Percentiles rank a stretch among this genome's conserved stretches.
These are phyloP conservation scores for Citrus glauca DNA, from an alignment of 345 rosid species.

Conservation along the genomic window DNA sequence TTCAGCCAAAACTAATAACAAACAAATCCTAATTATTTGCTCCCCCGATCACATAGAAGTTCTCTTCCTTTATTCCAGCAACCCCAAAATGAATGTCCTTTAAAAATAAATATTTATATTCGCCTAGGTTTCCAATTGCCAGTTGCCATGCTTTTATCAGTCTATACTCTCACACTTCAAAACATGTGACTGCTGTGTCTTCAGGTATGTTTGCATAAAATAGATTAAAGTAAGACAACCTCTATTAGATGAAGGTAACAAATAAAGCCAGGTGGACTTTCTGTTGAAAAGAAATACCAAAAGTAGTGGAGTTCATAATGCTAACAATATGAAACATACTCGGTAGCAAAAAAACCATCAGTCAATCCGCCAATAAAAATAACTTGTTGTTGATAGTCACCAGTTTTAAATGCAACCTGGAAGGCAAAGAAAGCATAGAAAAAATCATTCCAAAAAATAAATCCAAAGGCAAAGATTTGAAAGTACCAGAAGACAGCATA, in stretches of 20 bases:
- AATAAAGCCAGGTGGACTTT: background rate
- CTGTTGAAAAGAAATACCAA: background rate
- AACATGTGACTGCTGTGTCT: background rate
- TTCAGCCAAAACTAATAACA: background rate
- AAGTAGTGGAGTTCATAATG: background rate
- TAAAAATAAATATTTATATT: background rate
- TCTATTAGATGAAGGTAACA: background rate
- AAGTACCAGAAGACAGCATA: background rate
- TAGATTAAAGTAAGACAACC: background rate
- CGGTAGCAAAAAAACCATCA: slow-evolving; percentile 84
- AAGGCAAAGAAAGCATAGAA: slow-evolving; percentile 11
- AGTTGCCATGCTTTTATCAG: background rate
- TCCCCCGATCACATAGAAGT: background rate
- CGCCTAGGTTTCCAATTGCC: background rate
- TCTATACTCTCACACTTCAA: background rate
- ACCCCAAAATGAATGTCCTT: slow-evolving; percentile 1
- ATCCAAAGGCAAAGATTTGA: background rate
- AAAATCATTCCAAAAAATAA: background rate
- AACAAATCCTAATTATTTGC: background rate
- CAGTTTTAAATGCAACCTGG: slow-evolving; percentile 94
- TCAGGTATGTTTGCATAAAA: background rate
- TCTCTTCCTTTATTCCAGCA: background rate
- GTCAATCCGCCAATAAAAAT: slow-evolving; percentile 87
- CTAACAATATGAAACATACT: slow-evolving; percentile 46
- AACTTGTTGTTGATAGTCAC: slow-evolving; percentile 86